Base-by-base conservation (phyloP, 257 asterid species). In the Voacanga thouarsii region DNA sequence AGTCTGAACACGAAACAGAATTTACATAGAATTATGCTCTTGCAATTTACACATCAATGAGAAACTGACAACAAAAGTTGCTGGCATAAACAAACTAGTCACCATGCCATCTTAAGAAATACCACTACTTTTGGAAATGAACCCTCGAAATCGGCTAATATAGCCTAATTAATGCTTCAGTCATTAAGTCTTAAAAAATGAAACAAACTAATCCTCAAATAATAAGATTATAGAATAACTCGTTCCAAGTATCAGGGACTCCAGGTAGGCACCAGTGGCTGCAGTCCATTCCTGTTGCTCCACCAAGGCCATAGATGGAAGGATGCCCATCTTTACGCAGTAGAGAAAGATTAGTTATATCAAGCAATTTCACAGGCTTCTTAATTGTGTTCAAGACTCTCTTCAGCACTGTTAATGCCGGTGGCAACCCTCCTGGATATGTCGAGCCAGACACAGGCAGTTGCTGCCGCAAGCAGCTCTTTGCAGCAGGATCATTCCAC, bases 181-280 rank as follows among this genome's bases (percentile, higher is more conserved):
- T 30, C 23, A 28, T 5, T 5, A 30, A 4, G 23, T 28, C 43
- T 28, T 28, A 68, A 21, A 12, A 68, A 68, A 2, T 28, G 23
- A 56, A 43, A 24, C 50, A 30, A 19, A 57, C 39, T 6, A 64
- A 39, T 77, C 66, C 2, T 71, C 3, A 61, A 55, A 56, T 80
- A 86, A 93, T 80, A 78, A 92, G 83, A 77, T 80, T 90, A 83
- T 87, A 92, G 71, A 94, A 89, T 57, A 94, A 83, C 56, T 80
- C 87, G 77, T 92, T 94, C 98, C 98, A 94, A 59, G 91, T 90
- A 84, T 94, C 98, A 15, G 97, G 99, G 3, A 94, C 93, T 60
- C 98, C 98, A 0, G 97, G 91, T 37, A 94, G 83, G 61, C 98
- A 92, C 98, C 98, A 94, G 77, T 94, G 98, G 85, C 94, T 94